Base-by-base conservation (phyloP, 768 basidiomycete species). In the Serendipita sp. region DNA sequence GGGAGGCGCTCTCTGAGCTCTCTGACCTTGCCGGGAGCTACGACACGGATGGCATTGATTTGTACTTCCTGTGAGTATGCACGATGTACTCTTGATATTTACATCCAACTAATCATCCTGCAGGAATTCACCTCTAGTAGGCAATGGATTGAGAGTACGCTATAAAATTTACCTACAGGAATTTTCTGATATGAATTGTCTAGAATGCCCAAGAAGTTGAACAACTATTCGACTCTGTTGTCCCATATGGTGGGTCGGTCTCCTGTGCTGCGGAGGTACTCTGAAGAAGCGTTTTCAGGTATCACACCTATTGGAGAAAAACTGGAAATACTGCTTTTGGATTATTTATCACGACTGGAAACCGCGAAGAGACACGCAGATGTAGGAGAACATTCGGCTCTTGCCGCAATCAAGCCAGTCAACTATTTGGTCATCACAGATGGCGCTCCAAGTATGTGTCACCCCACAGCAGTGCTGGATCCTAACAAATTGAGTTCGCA, bases 361-460 rank as follows among this genome's bases (percentile, higher is more conserved):
- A 28, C 54, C 5, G 79, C 76, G 1, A 70, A 73, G 41, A 67
- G 64, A 35, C 66, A 35, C 53, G 69, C 68, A 15, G 67, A 68
- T 3, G 70, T 63, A 3, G 74, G 73, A 8, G 70, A 73, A 30
- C 3, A 16, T 4, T 46, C 45, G 3, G 69, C 71, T 1, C 63
- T 75, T 63, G 70, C 73, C 63, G 68, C 68, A 34, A 76, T 83
- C 13, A 85, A 83, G 67, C 81, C 81, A 0, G 71, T 83, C 28
- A 86, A 85, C 67, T 79, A 78, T 56, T 77, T 86, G 10, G 73
- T 86, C 32, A 76, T 86, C 44, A 86, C 84, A 0, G 85, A 86
- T 68, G 85, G 85, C n/a, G 77, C 72, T 2, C 78, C 84, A 1
- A 7, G 41, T 41, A 41, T 5, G 41, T 41, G 41, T 5, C 41